phyloP scores from a whole-genome alignment of 2,329 filamentous ascomycete species.

The Colletotrichum eremochloae region DNA sequence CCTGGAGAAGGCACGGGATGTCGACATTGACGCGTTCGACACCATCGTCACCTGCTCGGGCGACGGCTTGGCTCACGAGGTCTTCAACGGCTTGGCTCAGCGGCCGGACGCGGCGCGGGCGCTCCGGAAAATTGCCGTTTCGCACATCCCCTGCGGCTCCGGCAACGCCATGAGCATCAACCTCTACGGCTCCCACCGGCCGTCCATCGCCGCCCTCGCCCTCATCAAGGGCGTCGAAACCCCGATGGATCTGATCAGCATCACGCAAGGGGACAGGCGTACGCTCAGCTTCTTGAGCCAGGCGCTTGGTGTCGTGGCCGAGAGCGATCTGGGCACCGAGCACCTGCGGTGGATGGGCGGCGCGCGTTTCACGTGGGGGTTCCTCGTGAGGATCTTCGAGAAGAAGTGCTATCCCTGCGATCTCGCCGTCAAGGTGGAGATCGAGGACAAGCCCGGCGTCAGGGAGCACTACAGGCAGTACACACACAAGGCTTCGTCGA shows the following conservation, averaged over 20 bases:
- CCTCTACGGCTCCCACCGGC: constrained; percentile 82
- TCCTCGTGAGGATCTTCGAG: constrained; percentile 80
- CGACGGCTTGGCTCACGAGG: constrained; percentile 91
- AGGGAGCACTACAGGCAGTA: constrained; percentile 77
- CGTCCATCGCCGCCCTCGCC: constrained; percentile 81
- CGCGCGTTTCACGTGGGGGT: constrained; percentile 86
- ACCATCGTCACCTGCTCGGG: constrained; percentile 91
- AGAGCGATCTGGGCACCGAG: constrained; percentile 91
- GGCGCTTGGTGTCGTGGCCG: constrained; percentile 88
- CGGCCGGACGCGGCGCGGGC: constrained; percentile 81
- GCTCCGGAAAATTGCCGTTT: constrained; percentile 82
- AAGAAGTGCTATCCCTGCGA: constrained; percentile 91
- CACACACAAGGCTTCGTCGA: constrained; percentile 51
- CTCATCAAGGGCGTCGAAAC: constrained; percentile 91
- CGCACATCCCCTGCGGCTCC: constrained; percentile 90
- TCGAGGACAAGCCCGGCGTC: constrained; percentile 80
- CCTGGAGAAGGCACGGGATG: constrained; percentile 77
- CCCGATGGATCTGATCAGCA: constrained; percentile 85
- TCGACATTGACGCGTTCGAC: constrained; percentile 87
- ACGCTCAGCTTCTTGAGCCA: constrained; percentile 92
- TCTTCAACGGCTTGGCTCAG: constrained; percentile 91
- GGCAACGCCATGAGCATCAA: constrained; percentile 96
- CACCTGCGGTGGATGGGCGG: constrained; percentile 93
- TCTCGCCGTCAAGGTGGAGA: constrained; percentile 85
- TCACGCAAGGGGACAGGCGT: constrained; percentile 83